Percentiles rank a stretch among this genome's conserved stretches.
These are phyloP conservation scores for Pseudocercospora fuligena DNA, from an alignment of 2,329 filamentous ascomycete species.

Conservation along the genomic window DNA sequence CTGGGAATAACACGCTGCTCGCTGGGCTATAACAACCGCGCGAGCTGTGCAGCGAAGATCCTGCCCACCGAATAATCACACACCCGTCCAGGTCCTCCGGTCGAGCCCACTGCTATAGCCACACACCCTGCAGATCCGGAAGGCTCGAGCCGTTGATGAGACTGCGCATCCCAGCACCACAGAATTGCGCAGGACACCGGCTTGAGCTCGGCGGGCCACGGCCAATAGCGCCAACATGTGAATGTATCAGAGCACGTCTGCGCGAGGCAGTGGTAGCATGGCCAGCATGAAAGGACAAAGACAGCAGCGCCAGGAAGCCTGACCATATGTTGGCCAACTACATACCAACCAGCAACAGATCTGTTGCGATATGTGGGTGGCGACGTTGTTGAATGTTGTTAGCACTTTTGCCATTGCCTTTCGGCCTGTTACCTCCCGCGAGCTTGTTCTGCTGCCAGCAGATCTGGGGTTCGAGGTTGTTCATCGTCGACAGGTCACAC, in stretches of 20 bases:
- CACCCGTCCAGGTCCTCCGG: slow-evolving; percentile 7
- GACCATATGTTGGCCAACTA: background rate
- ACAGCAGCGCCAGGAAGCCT: slow-evolving; percentile 2
- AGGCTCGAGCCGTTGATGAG: slow-evolving; percentile 29
- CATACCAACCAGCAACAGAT: background rate
- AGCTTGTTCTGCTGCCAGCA: slow-evolving; percentile 10
- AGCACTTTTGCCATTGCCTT: background rate
- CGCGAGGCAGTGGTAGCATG: slow-evolving; percentile 12
- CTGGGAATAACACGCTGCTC: slow-evolving; percentile 24
- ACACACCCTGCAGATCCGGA: slow-evolving; percentile 30
- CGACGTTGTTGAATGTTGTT: background rate
- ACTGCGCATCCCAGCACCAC: slow-evolving; percentile 28
- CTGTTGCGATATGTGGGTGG: background rate
- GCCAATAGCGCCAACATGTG: slow-evolving; percentile 23
- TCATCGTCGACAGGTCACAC: slow-evolving; percentile 1
- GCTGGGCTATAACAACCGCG: slow-evolving; percentile 4
- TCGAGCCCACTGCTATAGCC: slow-evolving; percentile 10
- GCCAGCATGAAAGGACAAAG: background rate
- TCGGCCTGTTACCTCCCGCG: slow-evolving; percentile 6
- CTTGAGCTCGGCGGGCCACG: slow-evolving; percentile 29
- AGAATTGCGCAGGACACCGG: slow-evolving; percentile 27
- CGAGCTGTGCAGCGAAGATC: slow-evolving; percentile 1
- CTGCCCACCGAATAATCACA: slow-evolving; percentile 13
- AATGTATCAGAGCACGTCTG: slow-evolving; percentile 10
- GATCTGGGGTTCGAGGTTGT: slow-evolving; percentile 18